A percentile compares a stretch with the other conserved stretches of the same genome.
phyloP scores from a whole-genome alignment of 495 filamentous ascomycete species.

The Podospora tetraspora region DNA sequence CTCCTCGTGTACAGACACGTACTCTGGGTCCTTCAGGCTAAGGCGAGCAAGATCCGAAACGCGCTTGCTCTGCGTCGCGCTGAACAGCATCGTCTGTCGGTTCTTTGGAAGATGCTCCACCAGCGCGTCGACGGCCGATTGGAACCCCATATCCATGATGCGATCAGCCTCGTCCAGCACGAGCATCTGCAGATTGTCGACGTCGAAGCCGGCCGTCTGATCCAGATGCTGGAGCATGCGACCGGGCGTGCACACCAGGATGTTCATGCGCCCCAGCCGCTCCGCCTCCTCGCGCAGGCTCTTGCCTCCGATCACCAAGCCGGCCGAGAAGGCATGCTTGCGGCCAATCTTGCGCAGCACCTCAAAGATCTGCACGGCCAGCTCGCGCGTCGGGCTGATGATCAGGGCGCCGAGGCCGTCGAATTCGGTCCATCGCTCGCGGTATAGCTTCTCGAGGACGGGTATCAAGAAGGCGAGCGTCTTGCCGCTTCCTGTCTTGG shows the following conservation, averaged over 20 bases:
- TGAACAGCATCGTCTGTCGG: slow-evolving; percentile 91
- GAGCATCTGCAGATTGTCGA: slow-evolving; percentile 84
- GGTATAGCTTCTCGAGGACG: slow-evolving; percentile 91
- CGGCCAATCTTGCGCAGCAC: slow-evolving; percentile 86
- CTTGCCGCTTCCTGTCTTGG: slow-evolving; percentile 95
- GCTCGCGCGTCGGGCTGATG: slow-evolving; percentile 87
- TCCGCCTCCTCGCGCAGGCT: slow-evolving; percentile 83
- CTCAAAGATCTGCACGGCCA: slow-evolving; percentile 96
- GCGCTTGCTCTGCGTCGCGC: slow-evolving; percentile 91
- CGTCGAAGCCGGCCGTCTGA: slow-evolving; percentile 85
- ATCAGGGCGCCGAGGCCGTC: slow-evolving; percentile 92
- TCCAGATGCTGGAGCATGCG: slow-evolving; percentile 94
- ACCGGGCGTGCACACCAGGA: slow-evolving; percentile 92
- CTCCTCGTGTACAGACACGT: slow-evolving; percentile 85
- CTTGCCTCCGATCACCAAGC: slow-evolving; percentile 93
- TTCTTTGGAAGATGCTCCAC: slow-evolving; percentile 82
- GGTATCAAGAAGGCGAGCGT: slow-evolving; percentile 91
- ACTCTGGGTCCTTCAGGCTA: slow-evolving; percentile 85
- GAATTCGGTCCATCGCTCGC: slow-evolving; percentile 78
- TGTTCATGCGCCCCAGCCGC: slow-evolving; percentile 89
- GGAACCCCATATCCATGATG: slow-evolving; percentile 98
- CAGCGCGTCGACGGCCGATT: slow-evolving; percentile 85
- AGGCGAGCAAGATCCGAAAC: slow-evolving; percentile 87
- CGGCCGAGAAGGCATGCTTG: slow-evolving; percentile 86
- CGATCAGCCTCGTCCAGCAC: slow-evolving; percentile 95